Conservation (phyloP, 1,284 basidiomycete genomes). For the Rhodofomes roseus region DNA sequence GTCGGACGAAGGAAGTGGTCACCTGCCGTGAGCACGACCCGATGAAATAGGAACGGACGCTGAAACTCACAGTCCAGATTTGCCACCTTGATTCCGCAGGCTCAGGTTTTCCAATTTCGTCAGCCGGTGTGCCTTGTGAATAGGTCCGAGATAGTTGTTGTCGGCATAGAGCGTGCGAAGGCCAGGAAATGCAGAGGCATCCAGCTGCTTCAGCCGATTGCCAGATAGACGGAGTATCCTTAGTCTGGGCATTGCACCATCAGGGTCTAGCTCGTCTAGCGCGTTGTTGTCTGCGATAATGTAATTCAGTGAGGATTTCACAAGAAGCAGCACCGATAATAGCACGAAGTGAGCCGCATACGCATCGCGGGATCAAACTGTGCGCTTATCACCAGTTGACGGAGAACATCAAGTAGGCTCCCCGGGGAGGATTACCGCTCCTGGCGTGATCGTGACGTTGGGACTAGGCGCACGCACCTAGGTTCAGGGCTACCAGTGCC, state of each 20-base stretch:
- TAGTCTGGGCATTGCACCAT: conserved; percentile 58
- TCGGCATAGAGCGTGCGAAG: conserved; percentile 92
- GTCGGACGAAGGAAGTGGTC: background rate
- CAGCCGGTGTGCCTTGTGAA: conserved; percentile 52
- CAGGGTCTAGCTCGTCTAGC: conserved; percentile 49
- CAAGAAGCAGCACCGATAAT: conserved; percentile 2
- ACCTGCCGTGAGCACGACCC: background rate
- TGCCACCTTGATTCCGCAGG: conserved; percentile 81
- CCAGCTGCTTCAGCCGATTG: conserved; percentile 72
- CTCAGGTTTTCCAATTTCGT: conserved; percentile 86
- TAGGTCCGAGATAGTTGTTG: conserved; percentile 69
- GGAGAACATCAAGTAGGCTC: conserved; percentile 12
- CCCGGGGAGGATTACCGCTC: background rate
- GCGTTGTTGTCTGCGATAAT: conserved; percentile 66
- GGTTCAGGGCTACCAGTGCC: conserved; percentile 68
- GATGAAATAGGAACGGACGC: background rate
- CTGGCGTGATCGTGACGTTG: conserved; percentile 13
- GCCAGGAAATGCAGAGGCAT: conserved; percentile 66
- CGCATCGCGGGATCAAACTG: background rate
- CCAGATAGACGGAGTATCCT: conserved; percentile 85
- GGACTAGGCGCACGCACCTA: conserved; percentile 54
- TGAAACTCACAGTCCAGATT: conserved; percentile 60
- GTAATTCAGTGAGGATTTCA: conserved; percentile 3
- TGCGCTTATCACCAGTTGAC: conserved; percentile 7
- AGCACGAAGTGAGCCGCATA: background rate